phyloP scores from a whole-genome alignment of 345 rosid species.

The Populus nigra region DNA sequence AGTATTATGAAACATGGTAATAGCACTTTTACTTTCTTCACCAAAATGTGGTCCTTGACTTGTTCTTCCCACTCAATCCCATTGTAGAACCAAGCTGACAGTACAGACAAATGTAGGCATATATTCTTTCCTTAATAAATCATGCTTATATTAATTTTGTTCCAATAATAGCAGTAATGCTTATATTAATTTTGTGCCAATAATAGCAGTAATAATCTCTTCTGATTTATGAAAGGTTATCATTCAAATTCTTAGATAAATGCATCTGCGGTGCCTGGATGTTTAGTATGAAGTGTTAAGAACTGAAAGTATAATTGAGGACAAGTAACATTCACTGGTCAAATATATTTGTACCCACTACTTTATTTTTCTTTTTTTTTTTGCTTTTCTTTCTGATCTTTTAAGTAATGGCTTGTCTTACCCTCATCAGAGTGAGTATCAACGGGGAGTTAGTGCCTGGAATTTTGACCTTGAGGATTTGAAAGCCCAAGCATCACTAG shows the following conservation, averaged over 20 bases:
- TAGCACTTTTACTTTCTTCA: background rate
- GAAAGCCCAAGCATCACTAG: conserved; percentile 92
- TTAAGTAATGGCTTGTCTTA: conserved; percentile 5
- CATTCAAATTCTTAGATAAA: background rate
- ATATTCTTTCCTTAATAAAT: background rate
- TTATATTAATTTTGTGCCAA: background rate
- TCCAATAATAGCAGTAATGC: too few relatives aligned
- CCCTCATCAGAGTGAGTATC: conserved; percentile 79
- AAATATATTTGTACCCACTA: background rate
- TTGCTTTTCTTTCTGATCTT: background rate
- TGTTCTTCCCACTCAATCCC: background rate
- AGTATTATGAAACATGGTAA: background rate
- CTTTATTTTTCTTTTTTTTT: background rate
- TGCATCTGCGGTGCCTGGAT: background rate
- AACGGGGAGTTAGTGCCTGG: conserved; percentile 99
- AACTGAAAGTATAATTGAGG: background rate
- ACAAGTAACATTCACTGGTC: background rate
- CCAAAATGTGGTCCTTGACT: background rate
- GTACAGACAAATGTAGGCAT: background rate
- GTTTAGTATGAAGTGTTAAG: background rate
- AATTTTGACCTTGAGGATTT: conserved; percentile 91
- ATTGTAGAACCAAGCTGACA: background rate
- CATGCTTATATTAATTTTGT: background rate
- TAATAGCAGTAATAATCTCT: background rate
- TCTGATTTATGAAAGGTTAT: background rate